Evolutionary conservation across 257 asterid species (phyloP), one percentile per base, ranked within the genome.

Genomic region (Ocimum tenuiflorum): DNA sequence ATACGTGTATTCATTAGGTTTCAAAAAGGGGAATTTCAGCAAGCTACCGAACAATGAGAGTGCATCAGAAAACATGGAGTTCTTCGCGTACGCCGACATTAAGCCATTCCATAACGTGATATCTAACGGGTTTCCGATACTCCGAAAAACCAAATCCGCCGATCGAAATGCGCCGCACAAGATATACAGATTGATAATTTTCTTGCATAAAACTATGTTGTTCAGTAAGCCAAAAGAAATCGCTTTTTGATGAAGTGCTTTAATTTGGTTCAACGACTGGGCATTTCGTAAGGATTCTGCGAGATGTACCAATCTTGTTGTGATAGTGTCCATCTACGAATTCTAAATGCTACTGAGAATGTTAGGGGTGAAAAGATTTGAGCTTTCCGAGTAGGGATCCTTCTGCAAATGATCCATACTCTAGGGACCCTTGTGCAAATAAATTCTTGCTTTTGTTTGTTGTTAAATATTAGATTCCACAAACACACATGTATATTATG

Each of bases 31-130:
- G 75, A 67, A 75, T 42, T 55, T 75, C 66, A 77, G 18, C 65
- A 86, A 56, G 63, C 41, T 73, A 10, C 62, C 76, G 55, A 76
- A 89, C 66, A 84, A 60, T 13, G 77, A 62, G 55, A 89, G 42
- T 15, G 85, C 91, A 63, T 86, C 89, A 29, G 35, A 42, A 61
- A 76, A 86, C 86, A 83, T 72, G 78, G 64, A 82, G 59, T 65
- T 78, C 79, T 83, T 85, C 7, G 92, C 60, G 60, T 80, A 86
- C 11, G 85, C 84, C 31, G 94, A 72, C 73, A 89, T 73, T 20
- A 89, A 76, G 1, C 88, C 86, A 36, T 89, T 89, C 96, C 94
- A 86, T 66, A 86, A 60, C 33, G 89, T 81, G 70, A 89, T 85
- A 41, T 83, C 95, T 59, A 74, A 76, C 36, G 88, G 89, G 69